Percentiles rank a stretch among this genome's conserved stretches.
phyloP scores from a whole-genome alignment of 192 early-diverging fungal species.

The Phycomyces nitens region DNA sequence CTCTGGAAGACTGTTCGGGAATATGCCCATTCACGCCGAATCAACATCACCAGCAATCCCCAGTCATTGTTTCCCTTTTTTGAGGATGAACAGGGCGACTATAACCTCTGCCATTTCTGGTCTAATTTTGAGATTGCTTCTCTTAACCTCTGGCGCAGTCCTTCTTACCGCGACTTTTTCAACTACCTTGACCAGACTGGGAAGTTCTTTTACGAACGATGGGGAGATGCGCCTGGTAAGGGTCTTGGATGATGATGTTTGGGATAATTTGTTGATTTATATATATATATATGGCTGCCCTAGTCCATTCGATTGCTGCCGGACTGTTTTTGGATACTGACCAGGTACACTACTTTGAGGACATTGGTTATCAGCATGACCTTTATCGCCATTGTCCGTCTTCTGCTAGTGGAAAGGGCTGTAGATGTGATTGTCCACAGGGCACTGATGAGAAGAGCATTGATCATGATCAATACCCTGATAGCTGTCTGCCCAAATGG shows the following conservation, averaged over 20 bases:
- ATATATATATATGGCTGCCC: conserved; percentile 20
- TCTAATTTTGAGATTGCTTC: conserved; percentile 79
- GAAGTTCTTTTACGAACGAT: conserved; percentile 78
- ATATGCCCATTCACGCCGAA: conserved; percentile 25
- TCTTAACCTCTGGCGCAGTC: conserved; percentile 56
- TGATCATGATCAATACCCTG: conserved; percentile 32
- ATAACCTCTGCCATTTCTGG: conserved; percentile 79
- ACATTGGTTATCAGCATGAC: conserved; percentile 72
- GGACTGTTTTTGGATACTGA: conserved; percentile 56
- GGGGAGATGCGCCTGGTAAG: conserved; percentile 73
- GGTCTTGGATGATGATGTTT: neutral
- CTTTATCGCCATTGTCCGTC: conserved; percentile 60
- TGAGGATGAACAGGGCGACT: conserved; percentile 34
- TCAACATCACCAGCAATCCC: conserved; percentile 20
- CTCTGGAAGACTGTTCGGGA: conserved; percentile 48
- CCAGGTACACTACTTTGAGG: conserved; percentile 71
- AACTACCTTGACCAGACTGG: conserved; percentile 59
- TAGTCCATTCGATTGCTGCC: conserved; percentile 65
- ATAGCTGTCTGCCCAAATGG: conserved; percentile 36
- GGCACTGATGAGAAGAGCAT: conserved; percentile 28
- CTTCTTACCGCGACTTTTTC: conserved; percentile 60
- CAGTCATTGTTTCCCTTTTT: conserved; percentile 32
- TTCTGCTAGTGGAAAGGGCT: conserved; percentile 32
- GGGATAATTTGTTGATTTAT: neutral
- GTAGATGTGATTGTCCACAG: conserved; percentile 33